Base-by-base conservation (phyloP, 495 filamentous ascomycete genomes). In the Penicillium turbatum region DNA sequence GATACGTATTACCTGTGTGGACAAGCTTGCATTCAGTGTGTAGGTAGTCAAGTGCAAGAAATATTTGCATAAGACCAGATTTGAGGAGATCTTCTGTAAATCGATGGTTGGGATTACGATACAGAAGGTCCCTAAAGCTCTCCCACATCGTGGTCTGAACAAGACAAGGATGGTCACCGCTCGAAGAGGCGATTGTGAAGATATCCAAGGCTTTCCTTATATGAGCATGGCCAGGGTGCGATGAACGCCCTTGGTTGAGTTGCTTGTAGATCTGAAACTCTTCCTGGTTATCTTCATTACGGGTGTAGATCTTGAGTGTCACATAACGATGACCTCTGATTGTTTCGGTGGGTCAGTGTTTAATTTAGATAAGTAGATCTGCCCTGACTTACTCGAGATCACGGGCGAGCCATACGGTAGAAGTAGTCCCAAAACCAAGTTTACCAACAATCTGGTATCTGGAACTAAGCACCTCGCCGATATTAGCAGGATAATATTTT, bases 401-500 rank as follows among this genome's bases (percentile, higher is more conserved):
- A 27, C 70, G 70, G 45, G 72, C 74, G 24, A 84, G 72, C 77
- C 79, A 83, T 27, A 76, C 78, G 1, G 80, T 83, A 6, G 79
- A 83, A 40, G 60, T 70, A 13, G 65, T 54, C 35, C 81, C 80
- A 58, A 72, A 83, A 6, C 82, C 80, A 32, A 83, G 72, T 60
- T 85, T 85, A 16, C 73, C 72, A 11, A 82, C 47, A 39, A 82
- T 63, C 56, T 82, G 76, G 56, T 83, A 85, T 46, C 63, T 72
- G 40, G 70, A 72, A 45, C 49, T 48, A 41, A 80, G 55, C 10
- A 79, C 60, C 21, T 83, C 76, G 45, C 79, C 79, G 32, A 80
- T 77, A 53, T 67, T 68, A 32, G 72, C 74, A 15, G 79, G 78
- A 62, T 78, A 82, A 62, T 76, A 82, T 27, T 70, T 60, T 36